Conservation (phyloP, 192 early-diverging fungal species). For the Coemansia sp. region DNA sequence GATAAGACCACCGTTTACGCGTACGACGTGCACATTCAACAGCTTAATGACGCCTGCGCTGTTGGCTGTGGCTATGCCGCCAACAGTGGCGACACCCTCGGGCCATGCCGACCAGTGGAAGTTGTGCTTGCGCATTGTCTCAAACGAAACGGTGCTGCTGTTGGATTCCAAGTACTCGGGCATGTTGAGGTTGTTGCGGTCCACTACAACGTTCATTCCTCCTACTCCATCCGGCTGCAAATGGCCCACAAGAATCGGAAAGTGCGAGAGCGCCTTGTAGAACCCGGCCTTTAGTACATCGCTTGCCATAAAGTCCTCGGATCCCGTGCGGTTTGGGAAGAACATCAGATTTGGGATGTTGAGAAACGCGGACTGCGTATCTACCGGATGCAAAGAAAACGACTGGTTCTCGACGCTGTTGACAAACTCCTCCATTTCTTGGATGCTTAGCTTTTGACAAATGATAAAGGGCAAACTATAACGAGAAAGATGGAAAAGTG, state of each 20-base stretch:
- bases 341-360: constrained; percentile 51
- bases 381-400: constrained; percentile 42
- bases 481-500: neutral
- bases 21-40: constrained; percentile 31
- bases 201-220: constrained; percentile 23
- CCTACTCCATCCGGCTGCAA: constrained; percentile 19
- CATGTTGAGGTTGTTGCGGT: constrained; percentile 39
- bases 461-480: neutral
- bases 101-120: constrained; percentile 49
- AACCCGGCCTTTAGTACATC: constrained; percentile 24
- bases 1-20: constrained; percentile 39
- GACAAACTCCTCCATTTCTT: constrained; percentile 42
- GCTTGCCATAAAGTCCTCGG: constrained; percentile 42
- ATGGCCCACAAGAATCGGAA: constrained; percentile 36
- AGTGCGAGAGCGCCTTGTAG: constrained; percentile 36
- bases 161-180: constrained; percentile 42
- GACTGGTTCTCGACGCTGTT: constrained; percentile 31
- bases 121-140: constrained; percentile 19
- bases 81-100: constrained; percentile 19
- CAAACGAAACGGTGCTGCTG: constrained; percentile 15
- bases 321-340: constrained; percentile 21
- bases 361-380: constrained; percentile 51
- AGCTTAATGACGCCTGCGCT: constrained; percentile 26
- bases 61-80: constrained; percentile 32
- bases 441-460: neutral